Base-by-base conservation (phyloP, 148 eudicot species). In the Beta vulgaris region DNA sequence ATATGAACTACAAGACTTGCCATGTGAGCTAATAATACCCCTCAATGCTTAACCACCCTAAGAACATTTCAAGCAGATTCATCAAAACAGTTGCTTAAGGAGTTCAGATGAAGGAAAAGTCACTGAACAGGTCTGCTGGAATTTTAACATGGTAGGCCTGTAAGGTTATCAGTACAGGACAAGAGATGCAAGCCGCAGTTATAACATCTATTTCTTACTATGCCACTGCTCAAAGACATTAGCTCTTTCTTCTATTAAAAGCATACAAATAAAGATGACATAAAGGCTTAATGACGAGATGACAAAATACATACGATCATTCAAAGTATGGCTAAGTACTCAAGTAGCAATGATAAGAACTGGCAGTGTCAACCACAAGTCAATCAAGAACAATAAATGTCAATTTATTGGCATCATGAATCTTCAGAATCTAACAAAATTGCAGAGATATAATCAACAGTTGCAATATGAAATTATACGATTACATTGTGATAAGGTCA, bases 51-150 rank as follows among this genome's bases (percentile, higher is more conserved):
- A 43, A 44, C 35, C 19, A 23, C n/a, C 72, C 49, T 54, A 26
- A 11, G 28, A 55, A 34, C 28, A 40, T 11, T 40, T 57, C 68
- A 55, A 58, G 61, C 61, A 73, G 28, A 77, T 61, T 49, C 44
- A 69, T 79, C 14, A 63, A 60, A 37, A 73, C 66, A 73, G 77
- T 51, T 36, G 34, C 73, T 46, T 28, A 60, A 57, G 49, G 43
- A 76, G 44, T 23, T 40, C 57, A 19, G 29, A 58, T 62, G 23
- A 57, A 68, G 28, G n/a, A 40, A 39, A 29, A 68, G 21, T 68
- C 44, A 28, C 64, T 63, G 55, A 61, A 49, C 55, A 39, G 4
- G 6, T 39, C 42, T 48, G 54, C 54, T 48, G 2, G 18, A n/a
- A 48, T 14, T 36, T 66, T 66, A 26, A 66, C 31, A 13, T 40